phyloP scores from a whole-genome alignment of 768 basidiomycete genomes.

The Termitomyces sp. region DNA sequence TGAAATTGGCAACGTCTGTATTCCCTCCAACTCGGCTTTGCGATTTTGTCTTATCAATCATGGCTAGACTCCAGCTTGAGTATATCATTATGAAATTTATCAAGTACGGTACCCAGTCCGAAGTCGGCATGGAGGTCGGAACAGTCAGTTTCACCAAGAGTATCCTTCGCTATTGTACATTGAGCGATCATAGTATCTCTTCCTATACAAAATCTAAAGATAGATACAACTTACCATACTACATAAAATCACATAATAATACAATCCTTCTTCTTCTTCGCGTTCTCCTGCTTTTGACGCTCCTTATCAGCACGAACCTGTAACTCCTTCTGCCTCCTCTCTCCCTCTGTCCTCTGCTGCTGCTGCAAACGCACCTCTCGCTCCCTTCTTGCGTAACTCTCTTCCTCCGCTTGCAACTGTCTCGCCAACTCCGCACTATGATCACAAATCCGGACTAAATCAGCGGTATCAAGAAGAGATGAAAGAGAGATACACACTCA shows the following conservation, averaged over 20 bases:
- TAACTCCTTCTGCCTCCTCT: slow-evolving; percentile 19
- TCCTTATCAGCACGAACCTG: slow-evolving; percentile 21
- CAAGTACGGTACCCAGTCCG: too few species aligned
- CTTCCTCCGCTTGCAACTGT: slow-evolving; percentile 79
- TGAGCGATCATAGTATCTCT: neutral
- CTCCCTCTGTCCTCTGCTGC: slow-evolving; percentile 21
- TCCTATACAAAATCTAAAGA: slow-evolving; percentile 1
- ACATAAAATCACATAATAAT: slow-evolving; percentile 43
- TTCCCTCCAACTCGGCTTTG: too few species aligned
- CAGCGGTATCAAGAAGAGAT: neutral
- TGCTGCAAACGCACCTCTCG: slow-evolving; percentile 25
- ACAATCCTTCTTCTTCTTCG: slow-evolving; percentile 47
- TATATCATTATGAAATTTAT: too few species aligned
- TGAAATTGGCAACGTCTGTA: too few species aligned
- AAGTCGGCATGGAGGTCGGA: too few species aligned
- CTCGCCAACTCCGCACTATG: slow-evolving; percentile 62
- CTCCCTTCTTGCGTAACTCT: slow-evolving; percentile 40
- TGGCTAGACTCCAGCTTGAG: too few species aligned
- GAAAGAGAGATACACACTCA: slow-evolving; percentile 46
- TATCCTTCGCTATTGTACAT: too few species aligned
- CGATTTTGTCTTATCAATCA: too few species aligned
- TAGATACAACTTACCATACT: neutral
- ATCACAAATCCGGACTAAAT: neutral
- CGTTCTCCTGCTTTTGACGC: slow-evolving; percentile 29
- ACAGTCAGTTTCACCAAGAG: too few species aligned